Conservation (phyloP, 1,284 basidiomycete species). For the Ustilago xerochloae region DNA sequence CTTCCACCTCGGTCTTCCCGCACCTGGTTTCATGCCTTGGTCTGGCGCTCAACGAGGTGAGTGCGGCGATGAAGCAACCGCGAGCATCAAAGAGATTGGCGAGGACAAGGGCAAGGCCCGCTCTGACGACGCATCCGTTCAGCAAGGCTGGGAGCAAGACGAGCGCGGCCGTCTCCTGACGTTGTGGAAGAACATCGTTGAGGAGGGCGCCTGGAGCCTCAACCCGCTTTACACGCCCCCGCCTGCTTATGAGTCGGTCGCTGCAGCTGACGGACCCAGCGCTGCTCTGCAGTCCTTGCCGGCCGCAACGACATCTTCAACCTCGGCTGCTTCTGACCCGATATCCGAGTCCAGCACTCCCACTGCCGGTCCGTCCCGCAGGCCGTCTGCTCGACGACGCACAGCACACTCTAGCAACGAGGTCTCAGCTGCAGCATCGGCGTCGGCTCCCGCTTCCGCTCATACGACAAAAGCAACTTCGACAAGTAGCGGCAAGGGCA, state of each 20-base stretch:
- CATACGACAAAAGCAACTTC: conserved; percentile 7
- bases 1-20: conserved; percentile 53
- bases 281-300: background rate
- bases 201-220: conserved; percentile 54
- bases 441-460: conserved; percentile 22
- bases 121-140: conserved; percentile 4
- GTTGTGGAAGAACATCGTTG: conserved; percentile 57
- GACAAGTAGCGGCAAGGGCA: conserved; percentile 6
- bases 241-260: conserved; percentile 55
- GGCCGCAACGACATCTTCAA: background rate
- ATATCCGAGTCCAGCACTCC: conserved; percentile 28
- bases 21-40: conserved; percentile 50
- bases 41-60: conserved; percentile 24
- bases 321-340: background rate
- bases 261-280: conserved; percentile 13
- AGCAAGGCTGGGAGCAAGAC: conserved; percentile 44
- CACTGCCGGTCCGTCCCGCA: conserved; percentile 37
- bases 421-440: conserved; percentile 52
- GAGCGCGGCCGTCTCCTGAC: conserved; percentile 45
- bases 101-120: conserved; percentile 33
- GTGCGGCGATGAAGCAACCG: background rate
- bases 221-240: conserved; percentile 56
- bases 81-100: conserved; percentile 1
- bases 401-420: conserved; percentile 4
- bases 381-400: conserved; percentile 19